phyloP scores from a whole-genome alignment of 768 basidiomycete genomes.

The Xanthoconium purpureum region DNA sequence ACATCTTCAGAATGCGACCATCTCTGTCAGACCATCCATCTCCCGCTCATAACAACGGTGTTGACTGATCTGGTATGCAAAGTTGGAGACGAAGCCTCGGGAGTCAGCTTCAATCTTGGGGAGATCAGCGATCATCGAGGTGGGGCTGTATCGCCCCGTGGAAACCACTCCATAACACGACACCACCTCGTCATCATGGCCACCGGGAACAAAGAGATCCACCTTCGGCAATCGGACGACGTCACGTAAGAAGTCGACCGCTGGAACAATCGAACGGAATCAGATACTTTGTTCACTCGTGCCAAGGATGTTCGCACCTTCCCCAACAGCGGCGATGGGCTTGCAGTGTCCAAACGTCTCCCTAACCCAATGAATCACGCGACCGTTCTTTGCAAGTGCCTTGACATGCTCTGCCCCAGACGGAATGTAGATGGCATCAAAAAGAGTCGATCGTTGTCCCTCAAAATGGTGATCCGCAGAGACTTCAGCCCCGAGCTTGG shows the following conservation, averaged over 20 bases:
- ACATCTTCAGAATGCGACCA: constrained; percentile 44
- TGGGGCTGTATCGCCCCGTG: constrained; percentile 46
- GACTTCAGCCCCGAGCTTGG: constrained; percentile 28
- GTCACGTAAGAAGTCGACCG: constrained; percentile 45
- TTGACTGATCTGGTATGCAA: constrained; percentile 61
- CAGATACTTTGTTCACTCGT: not conserved
- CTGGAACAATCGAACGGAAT: constrained; percentile 28
- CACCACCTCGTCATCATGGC: constrained; percentile 38
- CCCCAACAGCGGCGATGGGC: constrained; percentile 73
- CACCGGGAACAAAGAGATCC: constrained; percentile 34
- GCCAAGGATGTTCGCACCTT: constrained; percentile 34
- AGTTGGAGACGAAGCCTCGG: constrained; percentile 55
- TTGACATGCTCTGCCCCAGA: constrained; percentile 63
- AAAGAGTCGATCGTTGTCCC: constrained; percentile 76
- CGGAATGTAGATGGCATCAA: constrained; percentile 79
- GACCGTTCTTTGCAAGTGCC: constrained; percentile 57
- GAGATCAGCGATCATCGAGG: constrained; percentile 38
- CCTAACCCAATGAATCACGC: constrained; percentile 76
- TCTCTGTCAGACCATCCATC: constrained; percentile 48
- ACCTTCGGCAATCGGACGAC: constrained; percentile 48
- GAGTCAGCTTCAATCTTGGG: constrained; percentile 43
- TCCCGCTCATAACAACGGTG: constrained; percentile 67
- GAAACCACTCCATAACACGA: constrained; percentile 64
- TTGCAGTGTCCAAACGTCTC: constrained; percentile 89
- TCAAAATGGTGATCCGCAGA: constrained; percentile 71